Base-by-base conservation (phyloP, 768 basidiomycete species). In the Pulveroboletus frians region DNA sequence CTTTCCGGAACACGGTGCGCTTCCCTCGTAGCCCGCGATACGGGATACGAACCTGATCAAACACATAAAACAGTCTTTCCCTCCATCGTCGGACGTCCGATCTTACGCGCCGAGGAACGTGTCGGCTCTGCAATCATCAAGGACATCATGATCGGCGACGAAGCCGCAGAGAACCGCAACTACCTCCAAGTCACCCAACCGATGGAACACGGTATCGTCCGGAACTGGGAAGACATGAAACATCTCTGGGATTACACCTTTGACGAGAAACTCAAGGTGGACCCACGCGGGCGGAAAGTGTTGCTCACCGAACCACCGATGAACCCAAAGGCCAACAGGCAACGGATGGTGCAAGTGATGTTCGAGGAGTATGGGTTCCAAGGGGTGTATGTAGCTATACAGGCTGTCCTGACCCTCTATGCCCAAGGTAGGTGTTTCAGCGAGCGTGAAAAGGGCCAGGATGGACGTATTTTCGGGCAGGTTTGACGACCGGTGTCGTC, bases 181-280 rank as follows among this genome's bases (percentile, higher is more conserved):
- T 97, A 88, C 73, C 84, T 99, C 35, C 94, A 98, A 71, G 79
- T 99, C 31, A 91, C 93, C 0, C 96, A 98, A 62, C 96, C 96
- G 2, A 92, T 99, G 90, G 96, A 99, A 67, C 96, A 99, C 68
- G 96, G 96, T 36, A 97, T 99, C 71, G 85, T 99, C 40, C 85
- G 88, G 59, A 97, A 98, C 71, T 99, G 96, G 96, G 91, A 93
- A 66, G 96, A 99, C 70, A 99, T 98, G 96, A 86, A 86, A 64
- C 81, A 92, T 61, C 77, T 98, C 15, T 99, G 96, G 96, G 84
- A 99, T 68, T 98, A 97, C 70, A 99, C 96, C 1, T 99, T 99
- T 66, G 75, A 90, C 59, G 92, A 96, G 74, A 98, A 98, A 73
- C 80, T 99, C 57, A 79, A 83, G 63, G 76, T 97, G 54, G 85